Evolutionary conservation across 345 rosid species (phyloP).

Genomic region (Salix suchowensis): DNA sequence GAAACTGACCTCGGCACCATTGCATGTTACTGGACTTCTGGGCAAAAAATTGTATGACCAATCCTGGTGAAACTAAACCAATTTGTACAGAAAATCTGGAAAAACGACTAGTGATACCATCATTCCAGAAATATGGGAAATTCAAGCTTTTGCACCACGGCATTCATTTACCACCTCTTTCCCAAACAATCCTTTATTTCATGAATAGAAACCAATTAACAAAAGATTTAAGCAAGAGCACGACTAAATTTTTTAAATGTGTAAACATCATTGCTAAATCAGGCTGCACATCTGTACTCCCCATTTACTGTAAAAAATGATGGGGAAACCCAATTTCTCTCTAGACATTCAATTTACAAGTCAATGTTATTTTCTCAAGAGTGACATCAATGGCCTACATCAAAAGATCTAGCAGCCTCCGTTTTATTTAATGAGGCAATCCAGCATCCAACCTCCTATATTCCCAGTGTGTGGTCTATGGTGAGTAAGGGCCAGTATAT

Average conservation of each 20-base stretch:
- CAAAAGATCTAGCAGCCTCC: slow-evolving; percentile 37
- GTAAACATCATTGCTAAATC: slow-evolving; percentile 19
- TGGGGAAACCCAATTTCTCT: slow-evolving; percentile 33
- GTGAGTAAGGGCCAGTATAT: slow-evolving; percentile 20
- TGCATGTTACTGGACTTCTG: slow-evolving; percentile 2
- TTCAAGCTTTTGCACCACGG: not conserved
- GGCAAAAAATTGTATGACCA: not conserved
- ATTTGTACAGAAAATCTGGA: slow-evolving; percentile 9
- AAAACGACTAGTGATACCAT: not conserved
- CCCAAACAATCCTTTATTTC: not conserved
- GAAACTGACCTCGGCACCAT: not conserved
- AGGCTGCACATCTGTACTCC: slow-evolving; percentile 21
- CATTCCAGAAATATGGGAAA: not conserved
- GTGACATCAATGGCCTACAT: slow-evolving; percentile 42
- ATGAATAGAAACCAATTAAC: too few species aligned
- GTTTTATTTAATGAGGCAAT: slow-evolving; percentile 23
- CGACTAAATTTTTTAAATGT: too few species aligned
- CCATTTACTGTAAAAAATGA: slow-evolving; percentile 25
- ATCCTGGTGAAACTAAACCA: not conserved
- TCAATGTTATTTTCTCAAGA: slow-evolving; percentile 34
- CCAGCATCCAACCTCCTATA: slow-evolving; percentile 26
- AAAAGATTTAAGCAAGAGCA: too few species aligned
- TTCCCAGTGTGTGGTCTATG: slow-evolving; percentile 26
- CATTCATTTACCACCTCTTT: not conserved
- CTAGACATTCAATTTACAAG: slow-evolving; percentile 29